Evolutionary conservation across 257 asterid genomes (phyloP).

Genomic region (Scutellaria barbata): DNA sequence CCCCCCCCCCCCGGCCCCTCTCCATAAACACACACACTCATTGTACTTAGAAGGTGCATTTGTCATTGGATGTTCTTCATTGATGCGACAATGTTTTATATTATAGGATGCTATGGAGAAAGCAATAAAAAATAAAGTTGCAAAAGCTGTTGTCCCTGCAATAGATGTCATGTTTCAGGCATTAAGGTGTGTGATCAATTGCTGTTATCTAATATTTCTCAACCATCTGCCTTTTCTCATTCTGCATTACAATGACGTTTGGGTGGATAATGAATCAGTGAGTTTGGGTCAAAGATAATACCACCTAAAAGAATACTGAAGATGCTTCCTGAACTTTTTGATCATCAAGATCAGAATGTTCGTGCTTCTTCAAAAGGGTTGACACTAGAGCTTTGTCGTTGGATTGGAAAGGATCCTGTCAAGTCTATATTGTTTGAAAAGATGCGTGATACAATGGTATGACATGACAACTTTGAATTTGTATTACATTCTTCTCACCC

Average conservation of each 20-base stretch:
- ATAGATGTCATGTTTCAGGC: constrained; percentile 99
- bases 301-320: constrained; percentile 97
- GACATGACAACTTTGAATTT: constrained; percentile 36
- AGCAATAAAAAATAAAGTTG: constrained; percentile 95
- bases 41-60: constrained; percentile 23
- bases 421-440: constrained; percentile 94
- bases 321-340: constrained; percentile 99
- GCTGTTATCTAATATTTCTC: constrained; percentile 19
- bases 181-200: constrained; percentile 64
- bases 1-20: too few relatives aligned
- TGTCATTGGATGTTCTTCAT: constrained; percentile 16
- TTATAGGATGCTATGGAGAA: constrained; percentile 98
- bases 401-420: constrained; percentile 98
- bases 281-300: constrained; percentile 89
- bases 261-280: constrained; percentile 63
- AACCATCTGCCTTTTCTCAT: constrained; percentile 21
- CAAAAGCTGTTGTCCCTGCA: constrained; percentile 99
- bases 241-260: constrained; percentile 38
- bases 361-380: constrained; percentile 98
- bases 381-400: constrained; percentile 97
- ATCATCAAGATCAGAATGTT: constrained; percentile 99
- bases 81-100: constrained; percentile 24
- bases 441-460: constrained; percentile 99
- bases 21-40: not conserved
- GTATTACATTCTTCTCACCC: constrained; percentile 4